phyloP scores from a whole-genome alignment of 768 basidiomycete species.

The Leccinum subgranulosum region DNA sequence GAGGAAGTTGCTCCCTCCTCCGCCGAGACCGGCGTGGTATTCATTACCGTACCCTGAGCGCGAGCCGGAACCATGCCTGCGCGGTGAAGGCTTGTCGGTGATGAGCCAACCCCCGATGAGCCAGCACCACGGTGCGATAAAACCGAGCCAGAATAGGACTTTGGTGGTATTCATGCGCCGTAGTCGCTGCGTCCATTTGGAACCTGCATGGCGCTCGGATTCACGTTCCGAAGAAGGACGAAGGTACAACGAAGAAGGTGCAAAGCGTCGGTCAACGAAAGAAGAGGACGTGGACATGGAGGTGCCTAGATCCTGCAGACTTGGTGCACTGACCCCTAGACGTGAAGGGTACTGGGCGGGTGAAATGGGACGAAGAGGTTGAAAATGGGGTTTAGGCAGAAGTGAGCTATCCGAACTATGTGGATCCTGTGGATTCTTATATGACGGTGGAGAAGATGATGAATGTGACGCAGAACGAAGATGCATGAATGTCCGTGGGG shows the following conservation, averaged over 20 bases:
- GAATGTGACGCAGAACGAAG: constrained; percentile 16
- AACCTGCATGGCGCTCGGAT: constrained; percentile 19
- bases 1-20: constrained; percentile 36
- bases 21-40: constrained; percentile 34
- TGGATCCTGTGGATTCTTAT: constrained; percentile 16
- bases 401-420: constrained; percentile 18
- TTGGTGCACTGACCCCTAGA: constrained; percentile 19
- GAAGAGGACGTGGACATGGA: constrained; percentile 43
- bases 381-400: constrained; percentile 7
- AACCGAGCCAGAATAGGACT: constrained; percentile 74
- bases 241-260: constrained; percentile 38
- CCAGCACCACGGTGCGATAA: constrained; percentile 72
- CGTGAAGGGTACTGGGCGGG: constrained; percentile 5
- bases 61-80: not conserved
- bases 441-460: constrained; percentile 26
- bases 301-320: constrained; percentile 25
- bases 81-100: constrained; percentile 14
- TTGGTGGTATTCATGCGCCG: constrained; percentile 37
- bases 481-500: constrained; percentile 12
- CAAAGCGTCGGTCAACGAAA: constrained; percentile 52
- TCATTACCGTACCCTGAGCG: constrained; percentile 1
- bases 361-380: constrained; percentile 13
- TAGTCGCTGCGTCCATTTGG: constrained; percentile 9
- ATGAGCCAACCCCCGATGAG: constrained; percentile 74
- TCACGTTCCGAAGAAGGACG: constrained; percentile 33